phyloP scores from a whole-genome alignment of 2,329 filamentous ascomycete species.

The Aspergillus luchuensis region DNA sequence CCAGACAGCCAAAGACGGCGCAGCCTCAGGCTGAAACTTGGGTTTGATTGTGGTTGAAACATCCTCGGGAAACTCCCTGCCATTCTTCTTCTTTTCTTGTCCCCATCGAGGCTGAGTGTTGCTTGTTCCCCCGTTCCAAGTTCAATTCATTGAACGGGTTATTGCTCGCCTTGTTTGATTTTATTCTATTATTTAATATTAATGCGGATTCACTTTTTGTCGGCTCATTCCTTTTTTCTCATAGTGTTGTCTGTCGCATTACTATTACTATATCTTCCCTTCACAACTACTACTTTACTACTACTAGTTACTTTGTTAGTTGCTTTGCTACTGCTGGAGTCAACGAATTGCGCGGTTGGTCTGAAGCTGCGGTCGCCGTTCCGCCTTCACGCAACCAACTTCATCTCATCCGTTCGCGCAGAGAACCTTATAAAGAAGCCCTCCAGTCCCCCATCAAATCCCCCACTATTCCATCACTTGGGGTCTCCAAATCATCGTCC shows the following conservation, averaged over 20 bases:
- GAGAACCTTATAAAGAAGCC: conserved; percentile 43
- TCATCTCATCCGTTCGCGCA: conserved; percentile 45
- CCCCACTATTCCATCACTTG: conserved; percentile 37
- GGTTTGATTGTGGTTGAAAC: too few relatives aligned
- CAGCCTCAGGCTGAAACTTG: not conserved
- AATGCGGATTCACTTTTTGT: too few relatives aligned
- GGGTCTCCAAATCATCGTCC: conserved; percentile 32
- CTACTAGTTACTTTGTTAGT: too few relatives aligned
- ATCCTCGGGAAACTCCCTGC: too few relatives aligned
- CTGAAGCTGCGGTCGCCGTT: conserved; percentile 33
- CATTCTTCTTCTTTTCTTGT: not conserved
- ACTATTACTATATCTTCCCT: not conserved
- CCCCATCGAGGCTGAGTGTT: too few relatives aligned
- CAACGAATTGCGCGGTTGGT: conserved; percentile 36
- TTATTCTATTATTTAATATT: too few relatives aligned
- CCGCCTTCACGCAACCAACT: conserved; percentile 37
- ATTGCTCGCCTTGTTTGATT: too few relatives aligned
- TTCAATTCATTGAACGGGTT: not conserved
- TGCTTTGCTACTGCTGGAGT: not conserved
- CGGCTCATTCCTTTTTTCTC: too few relatives aligned
- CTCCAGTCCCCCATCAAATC: conserved; percentile 43
- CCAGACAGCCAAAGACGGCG: not conserved
- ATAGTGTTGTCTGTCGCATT: not conserved
- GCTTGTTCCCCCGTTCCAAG: not conserved
- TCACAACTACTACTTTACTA: too few relatives aligned